These are phyloP conservation scores for Dendrothele bispora DNA, from an alignment of 768 basidiomycete genomes.

Conservation along the genomic window DNA sequence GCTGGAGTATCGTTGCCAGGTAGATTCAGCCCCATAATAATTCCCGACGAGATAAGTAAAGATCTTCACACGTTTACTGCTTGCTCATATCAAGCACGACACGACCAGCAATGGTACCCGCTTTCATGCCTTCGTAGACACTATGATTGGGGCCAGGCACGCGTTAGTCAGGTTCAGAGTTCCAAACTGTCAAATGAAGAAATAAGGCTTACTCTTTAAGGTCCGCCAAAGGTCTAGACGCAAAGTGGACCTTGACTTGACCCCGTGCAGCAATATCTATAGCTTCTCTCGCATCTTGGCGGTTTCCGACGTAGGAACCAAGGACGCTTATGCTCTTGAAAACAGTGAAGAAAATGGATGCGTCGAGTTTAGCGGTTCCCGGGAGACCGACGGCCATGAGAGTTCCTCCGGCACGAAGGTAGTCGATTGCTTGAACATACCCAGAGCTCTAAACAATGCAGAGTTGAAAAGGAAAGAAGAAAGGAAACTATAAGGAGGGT, in stretches of 20 bases:
- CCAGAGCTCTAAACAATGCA: constrained; percentile 29
- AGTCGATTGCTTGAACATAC: constrained; percentile 64
- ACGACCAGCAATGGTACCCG: constrained; percentile 50
- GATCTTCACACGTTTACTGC: neutral
- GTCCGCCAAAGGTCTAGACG: constrained; percentile 44
- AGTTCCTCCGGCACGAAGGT: constrained; percentile 70
- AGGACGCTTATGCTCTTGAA: constrained; percentile 58
- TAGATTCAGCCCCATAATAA: no score
- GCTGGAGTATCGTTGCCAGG: no score
- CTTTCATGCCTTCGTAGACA: constrained; percentile 40
- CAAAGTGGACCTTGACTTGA: constrained; percentile 62
- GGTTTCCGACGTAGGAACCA: constrained; percentile 65
- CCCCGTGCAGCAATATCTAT: constrained; percentile 73
- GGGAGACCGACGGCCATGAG: constrained; percentile 83
- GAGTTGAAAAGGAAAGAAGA: neutral
- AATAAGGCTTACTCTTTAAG: constrained; percentile 47
- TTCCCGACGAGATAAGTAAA: no score
- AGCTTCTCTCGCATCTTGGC: constrained; percentile 83
- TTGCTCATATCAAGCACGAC: constrained; percentile 41
- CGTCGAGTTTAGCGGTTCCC: constrained; percentile 53
- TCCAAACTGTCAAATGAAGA: constrained; percentile 1
- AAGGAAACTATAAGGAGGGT: neutral
- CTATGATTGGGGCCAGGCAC: no score
- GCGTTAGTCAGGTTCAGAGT: constrained; percentile 1
- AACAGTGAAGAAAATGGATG: constrained; percentile 73